Percentiles rank a stretch among this genome's conserved stretches.
These are phyloP conservation scores for Lactarius hengduanensis DNA, from an alignment of 768 basidiomycete species.

Conservation along the genomic window DNA sequence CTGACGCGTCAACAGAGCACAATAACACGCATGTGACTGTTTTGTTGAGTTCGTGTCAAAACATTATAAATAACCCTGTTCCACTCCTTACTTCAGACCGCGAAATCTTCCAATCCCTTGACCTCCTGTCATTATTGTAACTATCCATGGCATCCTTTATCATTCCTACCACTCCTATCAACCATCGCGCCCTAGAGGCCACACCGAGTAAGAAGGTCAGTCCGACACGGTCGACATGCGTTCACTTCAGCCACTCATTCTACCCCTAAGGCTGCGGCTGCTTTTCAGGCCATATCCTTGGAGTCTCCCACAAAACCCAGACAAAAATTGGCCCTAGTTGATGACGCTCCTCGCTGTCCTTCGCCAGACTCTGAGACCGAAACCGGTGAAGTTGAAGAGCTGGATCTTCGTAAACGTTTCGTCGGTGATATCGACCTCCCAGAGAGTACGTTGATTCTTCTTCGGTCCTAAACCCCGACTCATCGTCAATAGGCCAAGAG, in stretches of 20 bases:
- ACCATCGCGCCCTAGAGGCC: slow-evolving; percentile 30
- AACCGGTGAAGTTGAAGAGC: slow-evolving; percentile 17
- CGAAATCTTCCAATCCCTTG: slow-evolving; percentile 7
- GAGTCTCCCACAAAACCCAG: slow-evolving; percentile 35
- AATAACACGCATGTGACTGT: slow-evolving; percentile 38
- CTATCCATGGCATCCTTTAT: slow-evolving; percentile 29
- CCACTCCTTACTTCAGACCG: neutral
- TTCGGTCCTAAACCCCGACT: neutral
- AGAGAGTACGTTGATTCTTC: slow-evolving; percentile 37
- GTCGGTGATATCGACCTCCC: slow-evolving; percentile 56
- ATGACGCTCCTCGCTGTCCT: slow-evolving; percentile 30
- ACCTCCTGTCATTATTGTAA: slow-evolving; percentile 3
- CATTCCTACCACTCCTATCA: slow-evolving; percentile 28
- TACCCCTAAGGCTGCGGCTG: slow-evolving; percentile 34
- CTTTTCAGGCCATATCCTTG: slow-evolving; percentile 35
- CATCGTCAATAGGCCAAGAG: slow-evolving; percentile 54
- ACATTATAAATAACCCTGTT: slow-evolving; percentile 15
- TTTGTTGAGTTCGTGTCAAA: slow-evolving; percentile 33
- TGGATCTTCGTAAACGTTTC: slow-evolving; percentile 37
- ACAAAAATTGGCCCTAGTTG: slow-evolving; percentile 26
- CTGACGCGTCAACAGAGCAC: slow-evolving; percentile 28
- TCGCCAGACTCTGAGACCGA: slow-evolving; percentile 27
- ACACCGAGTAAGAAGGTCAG: slow-evolving; percentile 42
- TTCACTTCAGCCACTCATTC: slow-evolving; percentile 6
- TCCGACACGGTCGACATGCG: neutral